phyloP scores from a whole-genome alignment of 805 yeast species.

The Torulaspora franciscae region DNA sequence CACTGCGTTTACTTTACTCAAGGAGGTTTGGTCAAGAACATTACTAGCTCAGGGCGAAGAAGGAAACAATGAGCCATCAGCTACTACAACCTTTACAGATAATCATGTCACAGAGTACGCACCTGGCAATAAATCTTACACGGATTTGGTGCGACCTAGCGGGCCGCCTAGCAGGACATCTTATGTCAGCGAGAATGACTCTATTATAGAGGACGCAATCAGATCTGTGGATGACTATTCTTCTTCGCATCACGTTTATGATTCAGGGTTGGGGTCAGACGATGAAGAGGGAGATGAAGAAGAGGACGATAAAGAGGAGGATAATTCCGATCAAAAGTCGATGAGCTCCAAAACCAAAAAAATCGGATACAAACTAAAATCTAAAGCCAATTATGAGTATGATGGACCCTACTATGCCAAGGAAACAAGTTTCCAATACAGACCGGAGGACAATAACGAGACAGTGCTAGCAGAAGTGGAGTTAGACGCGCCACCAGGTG shows the following conservation, averaged over 20 bases:
- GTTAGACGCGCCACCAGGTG: slow-evolving; percentile 71
- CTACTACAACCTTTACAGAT: neutral
- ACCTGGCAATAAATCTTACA: slow-evolving; percentile 5
- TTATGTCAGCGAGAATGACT: slow-evolving; percentile 22
- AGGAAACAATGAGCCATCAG: neutral
- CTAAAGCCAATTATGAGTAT: slow-evolving; percentile 42
- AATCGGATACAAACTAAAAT: slow-evolving; percentile 28
- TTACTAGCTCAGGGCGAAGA: slow-evolving; percentile 14
- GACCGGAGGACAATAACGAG: slow-evolving; percentile 46
- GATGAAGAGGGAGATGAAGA: slow-evolving; percentile 34
- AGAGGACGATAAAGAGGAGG: slow-evolving; percentile 33
- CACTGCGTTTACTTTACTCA: slow-evolving; percentile 63
- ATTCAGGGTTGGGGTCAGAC: slow-evolving; percentile 14
- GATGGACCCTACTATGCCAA: slow-evolving; percentile 63
- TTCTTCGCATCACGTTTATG: slow-evolving; percentile 12
- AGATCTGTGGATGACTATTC: slow-evolving; percentile 44
- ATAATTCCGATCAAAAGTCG: slow-evolving; percentile 22
- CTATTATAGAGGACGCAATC: slow-evolving; percentile 34
- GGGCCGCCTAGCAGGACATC: slow-evolving; percentile 30
- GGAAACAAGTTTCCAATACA: slow-evolving; percentile 49
- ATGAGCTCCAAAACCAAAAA: slow-evolving; percentile 20
- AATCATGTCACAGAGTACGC: slow-evolving; percentile 1
- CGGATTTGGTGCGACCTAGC: slow-evolving; percentile 9
- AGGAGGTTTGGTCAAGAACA: slow-evolving; percentile 55
- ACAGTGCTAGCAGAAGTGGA: slow-evolving; percentile 48